Evolutionary conservation across 148 eudicot genomes (phyloP).

Genomic region (Fagopyrum tataricum): DNA sequence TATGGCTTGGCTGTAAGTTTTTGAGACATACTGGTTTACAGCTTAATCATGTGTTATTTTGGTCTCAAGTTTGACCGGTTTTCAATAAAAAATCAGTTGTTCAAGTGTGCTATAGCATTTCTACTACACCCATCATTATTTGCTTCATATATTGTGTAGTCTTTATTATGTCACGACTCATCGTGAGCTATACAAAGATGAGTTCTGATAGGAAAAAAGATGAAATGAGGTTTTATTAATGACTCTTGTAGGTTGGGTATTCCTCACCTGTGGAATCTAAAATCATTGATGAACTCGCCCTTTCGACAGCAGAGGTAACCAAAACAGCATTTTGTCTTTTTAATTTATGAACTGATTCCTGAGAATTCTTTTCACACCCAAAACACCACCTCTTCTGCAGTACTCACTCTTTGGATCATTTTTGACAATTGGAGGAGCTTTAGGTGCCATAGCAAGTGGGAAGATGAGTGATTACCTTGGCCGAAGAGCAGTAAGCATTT

Average conservation of each 20-base stretch:
- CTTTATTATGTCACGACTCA: not conserved
- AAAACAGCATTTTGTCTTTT: not conserved
- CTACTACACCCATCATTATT: too few relatives aligned
- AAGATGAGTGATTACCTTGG: conserved; percentile 31
- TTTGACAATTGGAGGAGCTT: conserved; percentile 20
- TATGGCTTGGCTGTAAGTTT: conserved; percentile 36
- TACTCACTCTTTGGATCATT: conserved; percentile 34
- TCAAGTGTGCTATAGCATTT: too few relatives aligned
- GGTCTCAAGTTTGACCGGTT: too few relatives aligned
- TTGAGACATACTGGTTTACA: not conserved
- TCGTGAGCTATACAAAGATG: not conserved
- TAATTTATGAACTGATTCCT: not conserved
- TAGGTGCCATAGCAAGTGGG: conserved; percentile 29
- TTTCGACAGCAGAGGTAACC: conserved; percentile 16
- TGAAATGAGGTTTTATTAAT: not conserved
- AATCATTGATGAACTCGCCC: conserved; percentile 17
- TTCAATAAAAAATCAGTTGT: too few relatives aligned
- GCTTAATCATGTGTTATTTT: too few relatives aligned
- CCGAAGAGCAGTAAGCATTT: conserved; percentile 26
- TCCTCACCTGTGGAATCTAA: conserved; percentile 18
- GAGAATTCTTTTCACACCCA: not conserved
- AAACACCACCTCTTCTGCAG: conserved; percentile 15
- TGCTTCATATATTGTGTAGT: not conserved
- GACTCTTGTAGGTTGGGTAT: conserved; percentile 16
- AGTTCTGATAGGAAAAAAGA: not conserved